Base-by-base conservation (phyloP, 78 protist genomes). In the Bigelowiella natans region DNA sequence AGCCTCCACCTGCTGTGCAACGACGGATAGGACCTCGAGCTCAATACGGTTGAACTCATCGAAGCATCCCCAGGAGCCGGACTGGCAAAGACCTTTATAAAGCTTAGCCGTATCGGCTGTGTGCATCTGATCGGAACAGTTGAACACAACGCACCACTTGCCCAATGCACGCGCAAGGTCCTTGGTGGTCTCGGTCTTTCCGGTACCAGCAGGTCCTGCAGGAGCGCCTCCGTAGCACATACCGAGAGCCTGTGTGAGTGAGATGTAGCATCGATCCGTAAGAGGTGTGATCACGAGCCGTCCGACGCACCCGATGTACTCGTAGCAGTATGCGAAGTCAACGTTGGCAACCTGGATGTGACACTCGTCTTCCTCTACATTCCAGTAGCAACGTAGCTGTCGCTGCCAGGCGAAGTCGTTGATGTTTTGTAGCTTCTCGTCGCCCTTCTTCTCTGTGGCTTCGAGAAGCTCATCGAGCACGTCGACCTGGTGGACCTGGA, bases 151-250 rank as follows among this genome's bases (percentile, higher is more conserved):
- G 39, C 92, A 93, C 88, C 63, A 93, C 37, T 92, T 95, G 37
- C 97, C 98, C 31, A 95, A 90, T 26, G 95, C 36, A 1, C 93
- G 40, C 2, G 95, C 97, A 91, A 96, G 64, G 94, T 97, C 97
- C 94, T 97, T 97, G 30, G 88, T 91, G 11, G 98, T 97, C 88
- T 97, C 98, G 0, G 98, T 97, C 95, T 97, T 97, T 26, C 98
- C 98, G 18, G 97, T 95, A 0, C 98, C 98, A 34, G 98, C 97
- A 11, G 98, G 98, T 0, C 98, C 98, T 7, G 96, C 96, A 7
- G 97, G 97, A 2, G 95, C 95, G 28, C 97, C 98, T n/a, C 98
- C 98, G 30, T 93, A 89, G 73, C 18, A 88, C 95, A 97, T 89
- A 39, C 93, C 94, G 37, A 93, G 38, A 2, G 96, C 96, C 37